These are phyloP conservation scores for Diaporthe eres DNA, from an alignment of 2,329 filamentous ascomycete species.

Conservation along the genomic window DNA sequence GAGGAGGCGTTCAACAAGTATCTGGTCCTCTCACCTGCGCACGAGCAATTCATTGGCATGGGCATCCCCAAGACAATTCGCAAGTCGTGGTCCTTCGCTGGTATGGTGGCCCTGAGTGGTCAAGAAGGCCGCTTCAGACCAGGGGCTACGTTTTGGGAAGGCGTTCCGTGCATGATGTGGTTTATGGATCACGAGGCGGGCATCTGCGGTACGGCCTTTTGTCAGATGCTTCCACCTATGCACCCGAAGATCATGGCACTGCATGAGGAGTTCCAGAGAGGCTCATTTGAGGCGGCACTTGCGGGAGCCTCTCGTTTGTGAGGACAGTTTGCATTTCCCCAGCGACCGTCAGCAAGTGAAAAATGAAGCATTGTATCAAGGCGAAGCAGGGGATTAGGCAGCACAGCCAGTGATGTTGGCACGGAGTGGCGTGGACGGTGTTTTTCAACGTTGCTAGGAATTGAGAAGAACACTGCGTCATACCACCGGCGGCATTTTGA, in stretches of 20 bases:
- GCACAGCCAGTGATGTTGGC: not conserved
- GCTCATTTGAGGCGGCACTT: not conserved
- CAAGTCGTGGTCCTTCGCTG: slow-evolving; percentile 48
- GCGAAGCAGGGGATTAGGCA: not conserved
- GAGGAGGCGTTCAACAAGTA: slow-evolving; percentile 47
- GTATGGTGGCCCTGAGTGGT: slow-evolving; percentile 45
- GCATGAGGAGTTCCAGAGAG: slow-evolving; percentile 46
- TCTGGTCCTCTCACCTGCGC: slow-evolving; percentile 38
- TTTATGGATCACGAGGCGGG: slow-evolving; percentile 47
- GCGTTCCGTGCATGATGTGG: slow-evolving; percentile 45
- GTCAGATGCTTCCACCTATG: slow-evolving; percentile 47
- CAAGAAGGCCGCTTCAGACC: slow-evolving; percentile 44
- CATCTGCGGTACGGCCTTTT: slow-evolving; percentile 45
- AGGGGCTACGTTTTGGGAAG: slow-evolving; percentile 46
- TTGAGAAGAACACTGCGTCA: not conserved
- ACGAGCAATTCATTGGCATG: slow-evolving; percentile 43
- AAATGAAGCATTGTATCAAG: not conserved
- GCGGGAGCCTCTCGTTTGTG: not conserved
- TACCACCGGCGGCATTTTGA: too few species aligned
- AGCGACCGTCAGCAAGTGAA: not conserved
- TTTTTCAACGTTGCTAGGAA: not conserved
- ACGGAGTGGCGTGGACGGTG: not conserved
- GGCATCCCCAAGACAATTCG: slow-evolving; percentile 43
- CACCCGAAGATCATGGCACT: slow-evolving; percentile 43
- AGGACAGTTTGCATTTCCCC: too few species aligned